Evolutionary conservation across 331 rosid genomes (phyloP).

Genomic region (Rosa hybrid): DNA sequence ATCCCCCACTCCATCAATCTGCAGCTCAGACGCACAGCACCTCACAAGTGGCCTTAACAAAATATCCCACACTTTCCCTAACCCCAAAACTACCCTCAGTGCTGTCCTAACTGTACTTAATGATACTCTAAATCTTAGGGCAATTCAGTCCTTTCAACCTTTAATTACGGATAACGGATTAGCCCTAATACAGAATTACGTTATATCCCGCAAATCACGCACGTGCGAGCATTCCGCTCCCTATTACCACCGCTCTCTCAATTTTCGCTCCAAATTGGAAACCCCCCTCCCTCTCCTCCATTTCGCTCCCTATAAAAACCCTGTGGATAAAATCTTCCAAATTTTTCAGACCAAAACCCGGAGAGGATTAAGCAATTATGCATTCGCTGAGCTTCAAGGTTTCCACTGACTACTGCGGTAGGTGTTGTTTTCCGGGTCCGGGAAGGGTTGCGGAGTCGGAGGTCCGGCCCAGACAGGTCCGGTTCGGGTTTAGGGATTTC

Average conservation of each 20-base stretch:
- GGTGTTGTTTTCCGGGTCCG: constrained; percentile 28
- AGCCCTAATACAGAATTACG: neutral
- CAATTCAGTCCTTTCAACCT: neutral
- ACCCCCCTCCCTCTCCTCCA: neutral
- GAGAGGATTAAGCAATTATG: constrained; percentile 31
- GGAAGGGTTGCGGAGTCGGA: constrained; percentile 31
- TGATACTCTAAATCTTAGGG: neutral
- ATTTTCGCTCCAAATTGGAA: constrained; percentile 17
- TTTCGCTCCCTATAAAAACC: neutral
- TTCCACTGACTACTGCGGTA: constrained; percentile 30
- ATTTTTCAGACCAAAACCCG: neutral
- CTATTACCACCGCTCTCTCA: neutral
- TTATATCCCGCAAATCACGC: constrained; percentile 4
- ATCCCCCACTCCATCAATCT: neutral
- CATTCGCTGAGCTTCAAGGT: constrained; percentile 48
- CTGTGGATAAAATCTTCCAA: constrained; percentile 12
- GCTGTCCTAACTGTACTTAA: neutral
- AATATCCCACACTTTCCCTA: neutral
- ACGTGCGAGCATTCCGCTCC: neutral
- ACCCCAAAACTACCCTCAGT: neutral
- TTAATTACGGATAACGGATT: neutral
- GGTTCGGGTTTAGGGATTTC: constrained; percentile 20
- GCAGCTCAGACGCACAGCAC: neutral
- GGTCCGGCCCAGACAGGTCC: constrained; percentile 16
- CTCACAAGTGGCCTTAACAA: neutral